A percentile compares a stretch with the other conserved stretches of the same genome.
Evolutionary conservation across 805 yeast genomes (phyloP).

Genomic region (Cyberlindnera mississippiensis): DNA sequence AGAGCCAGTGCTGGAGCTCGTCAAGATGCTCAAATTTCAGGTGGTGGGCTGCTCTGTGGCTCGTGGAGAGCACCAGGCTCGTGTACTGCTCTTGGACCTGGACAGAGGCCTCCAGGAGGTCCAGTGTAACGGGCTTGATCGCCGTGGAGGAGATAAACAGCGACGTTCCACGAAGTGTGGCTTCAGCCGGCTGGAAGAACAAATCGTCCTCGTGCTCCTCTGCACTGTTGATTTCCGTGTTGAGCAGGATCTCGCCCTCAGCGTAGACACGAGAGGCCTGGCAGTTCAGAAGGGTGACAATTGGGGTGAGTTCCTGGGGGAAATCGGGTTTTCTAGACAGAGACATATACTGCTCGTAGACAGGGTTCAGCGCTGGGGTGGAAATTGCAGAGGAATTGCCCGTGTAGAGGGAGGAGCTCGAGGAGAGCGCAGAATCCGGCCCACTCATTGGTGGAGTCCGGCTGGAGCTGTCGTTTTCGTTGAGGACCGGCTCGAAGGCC

Average conservation of each 20-base stretch:
- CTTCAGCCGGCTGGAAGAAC: constrained; percentile 12
- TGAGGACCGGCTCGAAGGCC: background rate
- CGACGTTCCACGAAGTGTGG: constrained; percentile 38
- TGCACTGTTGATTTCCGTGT: constrained; percentile 13
- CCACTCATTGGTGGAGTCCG: background rate
- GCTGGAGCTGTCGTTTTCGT: background rate
- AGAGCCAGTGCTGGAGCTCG: constrained; percentile 34
- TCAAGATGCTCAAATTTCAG: constrained; percentile 17
- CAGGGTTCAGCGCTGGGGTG: background rate
- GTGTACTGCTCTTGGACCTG: constrained; percentile 5
- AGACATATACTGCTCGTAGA: constrained; percentile 13
- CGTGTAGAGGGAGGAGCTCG: constrained; percentile 3
- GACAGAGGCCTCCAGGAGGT: constrained; percentile 19
- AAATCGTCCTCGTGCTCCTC: constrained; percentile 30
- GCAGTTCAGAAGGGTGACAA: constrained; percentile 63
- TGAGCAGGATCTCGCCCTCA: constrained; percentile 42
- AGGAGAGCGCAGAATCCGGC: background rate
- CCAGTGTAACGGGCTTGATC: constrained; percentile 36
- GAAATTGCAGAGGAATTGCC: constrained; percentile 1
- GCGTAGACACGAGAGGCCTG: constrained; percentile 63
- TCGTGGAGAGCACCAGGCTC: constrained; percentile 11
- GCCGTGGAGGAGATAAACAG: constrained; percentile 6
- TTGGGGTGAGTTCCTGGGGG: constrained; percentile 68
- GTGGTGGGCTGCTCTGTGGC: constrained; percentile 19
- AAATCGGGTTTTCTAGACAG: constrained; percentile 17